Conservation (phyloP, 306 rosid genomes). For the Glycine latifolia region DNA sequence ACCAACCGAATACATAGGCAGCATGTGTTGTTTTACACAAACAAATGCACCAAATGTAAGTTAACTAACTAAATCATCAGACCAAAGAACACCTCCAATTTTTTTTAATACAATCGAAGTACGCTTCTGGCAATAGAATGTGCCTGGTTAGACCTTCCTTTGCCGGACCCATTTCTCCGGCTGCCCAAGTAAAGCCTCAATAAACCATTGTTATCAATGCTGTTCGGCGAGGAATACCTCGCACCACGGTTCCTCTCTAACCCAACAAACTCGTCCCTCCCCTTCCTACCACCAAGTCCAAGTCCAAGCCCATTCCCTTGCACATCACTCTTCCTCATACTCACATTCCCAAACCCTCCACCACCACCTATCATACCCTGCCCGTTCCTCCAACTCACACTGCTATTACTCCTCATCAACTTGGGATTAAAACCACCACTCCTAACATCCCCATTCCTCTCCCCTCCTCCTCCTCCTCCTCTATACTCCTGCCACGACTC, state of each 20-base stretch:
- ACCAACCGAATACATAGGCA: constrained; percentile 46
- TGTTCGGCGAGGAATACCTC: constrained; percentile 70
- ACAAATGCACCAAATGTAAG: constrained; percentile 63
- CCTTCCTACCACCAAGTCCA: constrained; percentile 54
- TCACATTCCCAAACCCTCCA: constrained; percentile 51
- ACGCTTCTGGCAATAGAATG: constrained; percentile 98
- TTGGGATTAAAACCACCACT: constrained; percentile 68
- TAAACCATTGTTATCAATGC: constrained; percentile 72
- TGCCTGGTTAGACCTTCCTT: constrained; percentile 81
- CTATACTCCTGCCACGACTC: constrained; percentile 92
- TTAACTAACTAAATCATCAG: constrained; percentile 55
- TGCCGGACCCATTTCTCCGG: constrained; percentile 73
- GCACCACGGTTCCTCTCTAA: constrained; percentile 91
- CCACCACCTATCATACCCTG: constrained; percentile 40
- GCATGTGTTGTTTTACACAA: constrained; percentile 81
- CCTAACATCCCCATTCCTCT: constrained; percentile 64
- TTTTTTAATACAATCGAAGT: constrained; percentile 79
- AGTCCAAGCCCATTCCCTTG: constrained; percentile 51
- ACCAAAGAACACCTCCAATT: constrained; percentile 63
- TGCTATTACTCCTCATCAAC: constrained; percentile 79
- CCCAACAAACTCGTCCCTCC: constrained; percentile 70
- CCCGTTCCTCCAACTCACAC: constrained; percentile 93
- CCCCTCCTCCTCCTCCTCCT: constrained; percentile 50
- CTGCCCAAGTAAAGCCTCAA: constrained; percentile 75
- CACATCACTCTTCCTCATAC: constrained; percentile 68